phyloP scores from a whole-genome alignment of 2,329 filamentous ascomycete genomes.

The Allantophomopsis cytisporea region DNA sequence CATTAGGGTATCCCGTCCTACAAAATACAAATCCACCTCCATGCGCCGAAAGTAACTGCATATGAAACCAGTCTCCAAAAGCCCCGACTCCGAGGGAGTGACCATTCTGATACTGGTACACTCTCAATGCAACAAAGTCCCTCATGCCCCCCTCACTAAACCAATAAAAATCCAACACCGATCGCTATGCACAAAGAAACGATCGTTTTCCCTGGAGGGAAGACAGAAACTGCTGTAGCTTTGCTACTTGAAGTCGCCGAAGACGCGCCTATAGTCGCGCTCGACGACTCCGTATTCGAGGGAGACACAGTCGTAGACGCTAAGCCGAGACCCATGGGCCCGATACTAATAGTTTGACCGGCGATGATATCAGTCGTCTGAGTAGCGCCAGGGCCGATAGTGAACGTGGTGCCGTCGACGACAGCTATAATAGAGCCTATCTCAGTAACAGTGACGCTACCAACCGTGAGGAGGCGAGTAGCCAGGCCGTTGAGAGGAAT shows the following conservation, averaged over 20 bases:
- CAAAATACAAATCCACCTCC: no score
- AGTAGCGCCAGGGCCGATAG: constrained; percentile 29
- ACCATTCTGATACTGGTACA: no score
- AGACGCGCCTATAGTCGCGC: constrained; percentile 2
- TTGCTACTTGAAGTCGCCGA: constrained; percentile 4
- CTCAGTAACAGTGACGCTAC: constrained; percentile 13
- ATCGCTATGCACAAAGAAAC: constrained; percentile 4
- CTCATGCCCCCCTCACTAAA: no score
- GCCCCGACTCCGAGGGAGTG: no score
- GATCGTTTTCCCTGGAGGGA: constrained; percentile 2
- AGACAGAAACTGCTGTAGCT: no score
- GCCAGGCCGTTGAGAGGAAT: constrained; percentile 4
- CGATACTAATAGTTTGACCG: constrained; percentile 16
- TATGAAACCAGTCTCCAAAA: no score
- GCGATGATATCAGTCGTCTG: constrained; percentile 30
- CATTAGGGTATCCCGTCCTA: no score
- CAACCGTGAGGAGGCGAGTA: constrained; percentile 12
- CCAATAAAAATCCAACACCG: constrained; percentile 3
- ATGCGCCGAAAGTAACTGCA: no score
- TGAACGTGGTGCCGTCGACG: constrained; percentile 34
- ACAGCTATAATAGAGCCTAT: constrained; percentile 23
- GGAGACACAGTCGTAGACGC: constrained; percentile 10
- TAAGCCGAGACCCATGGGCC: constrained; percentile 14
- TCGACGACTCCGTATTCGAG: background rate
- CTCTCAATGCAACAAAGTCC: no score